Base-by-base conservation (phyloP, 768 basidiomycete genomes). In the Pisolithus orientalis region DNA sequence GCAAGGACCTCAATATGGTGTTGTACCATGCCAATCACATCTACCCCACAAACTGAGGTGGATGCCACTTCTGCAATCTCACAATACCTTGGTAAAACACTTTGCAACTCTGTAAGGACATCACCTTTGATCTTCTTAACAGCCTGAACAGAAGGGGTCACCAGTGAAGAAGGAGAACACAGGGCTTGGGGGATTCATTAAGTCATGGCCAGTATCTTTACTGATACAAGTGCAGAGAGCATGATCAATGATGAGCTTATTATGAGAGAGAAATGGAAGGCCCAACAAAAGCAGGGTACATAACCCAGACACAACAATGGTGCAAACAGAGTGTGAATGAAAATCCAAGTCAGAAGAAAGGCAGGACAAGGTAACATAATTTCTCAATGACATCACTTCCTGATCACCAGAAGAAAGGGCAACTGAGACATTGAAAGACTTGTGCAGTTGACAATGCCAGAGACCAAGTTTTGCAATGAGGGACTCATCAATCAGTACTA, bases 381-480 rank as follows among this genome's bases (percentile, higher is more conserved):
- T 39, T 0, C 44, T 51, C 5, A 60, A 24, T 16, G 24, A 16
- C 25, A 57, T 27, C 3, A 31, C 29, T 1, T 43, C 7, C 1
- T 37, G 16, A 1, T 31, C 17, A 3, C 28, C 16, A 7, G 10
- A 0, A 3, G 28, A 48, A 32, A 56, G 13, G 2, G 59, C n/a
- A n/a, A n/a, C n/a, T n/a, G n/a, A n/a, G n/a, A n/a, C n/a, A n/a
- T n/a, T n/a, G n/a, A n/a, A n/a, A 57, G 6, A 62, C 39, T 56
- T 38, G 1, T 3, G 49, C 40, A 43, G 40, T 8, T 11, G 7
- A 24, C 11, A 5, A 5, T 8, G 16, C 8, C 11, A 16, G 1
- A 62, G 50, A 1, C 52, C 48, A 2, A 50, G 55, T 32, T 17
- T 43, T 25, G 0, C n/a, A 4, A 64, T 65, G 21, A 70, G 34